A percentile compares a stretch with the other conserved stretches of the same genome.
Conservation (phyloP, 441 rosid genomes). For the Daphne laureola region DNA sequence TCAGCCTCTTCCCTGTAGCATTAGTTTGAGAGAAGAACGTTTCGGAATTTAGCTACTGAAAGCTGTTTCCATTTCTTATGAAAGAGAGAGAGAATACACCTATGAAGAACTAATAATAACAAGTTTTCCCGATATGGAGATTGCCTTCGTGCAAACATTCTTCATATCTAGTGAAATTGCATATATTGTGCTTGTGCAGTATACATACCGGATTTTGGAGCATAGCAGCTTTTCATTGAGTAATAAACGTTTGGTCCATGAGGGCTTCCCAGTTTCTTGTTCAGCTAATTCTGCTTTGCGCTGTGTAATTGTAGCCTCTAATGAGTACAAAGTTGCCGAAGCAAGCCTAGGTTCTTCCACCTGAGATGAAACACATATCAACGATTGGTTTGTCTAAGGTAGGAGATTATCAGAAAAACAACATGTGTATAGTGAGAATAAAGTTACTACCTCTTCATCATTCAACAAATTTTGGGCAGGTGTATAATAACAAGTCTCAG, state of each 20-base stretch:
- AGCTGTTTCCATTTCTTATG: not conserved
- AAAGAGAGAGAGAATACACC: not conserved
- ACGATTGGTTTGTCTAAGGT: not conserved
- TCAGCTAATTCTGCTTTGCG: conserved; percentile 51
- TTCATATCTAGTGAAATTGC: not conserved
- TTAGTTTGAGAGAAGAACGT: not conserved
- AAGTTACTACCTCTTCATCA: conserved; percentile 23
- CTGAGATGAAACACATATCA: conserved; percentile 24
- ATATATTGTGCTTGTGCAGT: not conserved
- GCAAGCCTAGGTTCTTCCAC: conserved; percentile 43
- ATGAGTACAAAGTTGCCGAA: conserved; percentile 47
- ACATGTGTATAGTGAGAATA: not conserved
- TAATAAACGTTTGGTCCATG: conserved; percentile 58
- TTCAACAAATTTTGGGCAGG: conserved; percentile 34
- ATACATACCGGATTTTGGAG: conserved; percentile 55
- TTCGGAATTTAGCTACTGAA: not conserved
- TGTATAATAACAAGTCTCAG: conserved; percentile 71
- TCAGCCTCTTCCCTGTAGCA: conserved; percentile 70
- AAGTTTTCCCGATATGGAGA: not conserved
- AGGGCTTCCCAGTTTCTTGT: conserved; percentile 54
- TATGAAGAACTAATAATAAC: no score
- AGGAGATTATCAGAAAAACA: not conserved
- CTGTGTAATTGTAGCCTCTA: conserved; percentile 59
- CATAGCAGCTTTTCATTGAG: conserved; percentile 46
- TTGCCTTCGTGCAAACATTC: not conserved